phyloP scores from a whole-genome alignment of 1,284 basidiomycete genomes.

The Malassezia caprae region DNA sequence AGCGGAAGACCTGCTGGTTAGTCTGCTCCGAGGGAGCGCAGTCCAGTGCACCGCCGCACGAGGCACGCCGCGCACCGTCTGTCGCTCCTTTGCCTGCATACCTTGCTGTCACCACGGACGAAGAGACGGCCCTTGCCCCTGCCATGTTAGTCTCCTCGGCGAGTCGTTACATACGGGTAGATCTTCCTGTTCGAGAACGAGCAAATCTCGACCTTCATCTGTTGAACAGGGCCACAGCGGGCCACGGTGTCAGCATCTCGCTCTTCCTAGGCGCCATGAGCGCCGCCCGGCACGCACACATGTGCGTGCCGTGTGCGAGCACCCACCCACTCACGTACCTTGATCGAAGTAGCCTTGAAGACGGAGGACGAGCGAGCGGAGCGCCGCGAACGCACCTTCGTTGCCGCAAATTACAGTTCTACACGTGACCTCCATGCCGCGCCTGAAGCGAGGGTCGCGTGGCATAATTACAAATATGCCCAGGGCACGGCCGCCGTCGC shows the following conservation, averaged over 20 bases:
- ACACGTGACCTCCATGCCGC: constrained; percentile 7
- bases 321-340: constrained; percentile 10
- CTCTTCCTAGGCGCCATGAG: not conserved
- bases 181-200: constrained; percentile 48
- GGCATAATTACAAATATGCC: not conserved
- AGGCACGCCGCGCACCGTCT: not conserved
- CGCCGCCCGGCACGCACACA: not conserved
- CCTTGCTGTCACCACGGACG: constrained; percentile 49
- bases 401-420: constrained; percentile 10
- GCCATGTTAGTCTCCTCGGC: constrained; percentile 8
- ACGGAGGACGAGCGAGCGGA: constrained; percentile 11
- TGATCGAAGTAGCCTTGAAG: constrained; percentile 18
- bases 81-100: constrained; percentile 17
- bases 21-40: not conserved
- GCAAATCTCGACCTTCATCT: constrained; percentile 49
- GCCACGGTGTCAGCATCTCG: constrained; percentile 1
- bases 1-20: constrained; percentile 42
- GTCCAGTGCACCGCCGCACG: not conserved
- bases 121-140: constrained; percentile 46
- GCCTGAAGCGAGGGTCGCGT: not conserved
- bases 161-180: constrained; percentile 39
- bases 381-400: not conserved
- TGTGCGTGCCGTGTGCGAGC: not conserved
- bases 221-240: constrained; percentile 6
- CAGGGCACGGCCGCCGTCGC: not conserved